Conservation (phyloP, 2,329 filamentous ascomycete genomes). For the Plectosphaerella sp. region DNA sequence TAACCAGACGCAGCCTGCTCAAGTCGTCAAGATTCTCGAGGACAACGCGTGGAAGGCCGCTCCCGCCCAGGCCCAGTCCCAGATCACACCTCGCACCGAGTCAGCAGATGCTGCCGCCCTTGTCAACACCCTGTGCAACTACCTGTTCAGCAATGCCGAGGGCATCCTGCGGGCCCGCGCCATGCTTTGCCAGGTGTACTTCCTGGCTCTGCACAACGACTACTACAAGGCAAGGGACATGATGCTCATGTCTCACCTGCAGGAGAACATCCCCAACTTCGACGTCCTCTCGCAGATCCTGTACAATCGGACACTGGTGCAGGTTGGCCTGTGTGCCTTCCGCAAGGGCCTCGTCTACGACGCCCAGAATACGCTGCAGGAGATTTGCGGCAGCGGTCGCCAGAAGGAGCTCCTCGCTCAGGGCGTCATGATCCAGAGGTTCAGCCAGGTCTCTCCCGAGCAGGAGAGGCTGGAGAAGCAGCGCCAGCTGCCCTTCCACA, state of each 20-base stretch:
- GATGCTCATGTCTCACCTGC: conserved; percentile 99
- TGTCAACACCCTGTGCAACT: conserved; percentile 85
- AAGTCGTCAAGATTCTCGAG: conserved; percentile 90
- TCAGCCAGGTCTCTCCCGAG: conserved; percentile 92
- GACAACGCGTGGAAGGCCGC: conserved; percentile 88
- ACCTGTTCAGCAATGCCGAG: conserved; percentile 90
- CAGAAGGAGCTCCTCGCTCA: conserved; percentile 98
- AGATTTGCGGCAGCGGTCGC: conserved; percentile 94
- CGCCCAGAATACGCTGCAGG: conserved; percentile 93
- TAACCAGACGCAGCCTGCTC: conserved; percentile 58
- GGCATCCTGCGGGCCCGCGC: conserved; percentile 93
- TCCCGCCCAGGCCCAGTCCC: conserved; percentile 65
- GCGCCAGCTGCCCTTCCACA: conserved; percentile 97
- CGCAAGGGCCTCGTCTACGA: conserved; percentile 95
- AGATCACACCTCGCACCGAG: conserved; percentile 70
- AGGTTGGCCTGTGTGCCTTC: conserved; percentile 98
- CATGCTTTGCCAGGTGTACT: conserved; percentile 98
- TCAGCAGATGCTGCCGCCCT: conserved; percentile 68
- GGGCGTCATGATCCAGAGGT: conserved; percentile 97
- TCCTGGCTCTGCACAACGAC: conserved; percentile 92
- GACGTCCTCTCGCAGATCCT: conserved; percentile 97
- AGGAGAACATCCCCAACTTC: conserved; percentile 95
- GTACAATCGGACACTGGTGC: conserved; percentile 96
- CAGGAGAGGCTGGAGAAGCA: conserved; percentile 97
- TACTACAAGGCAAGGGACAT: conserved; percentile 98